phyloP scores from a whole-genome alignment of 257 asterid species.

The Solanum neorickii region DNA sequence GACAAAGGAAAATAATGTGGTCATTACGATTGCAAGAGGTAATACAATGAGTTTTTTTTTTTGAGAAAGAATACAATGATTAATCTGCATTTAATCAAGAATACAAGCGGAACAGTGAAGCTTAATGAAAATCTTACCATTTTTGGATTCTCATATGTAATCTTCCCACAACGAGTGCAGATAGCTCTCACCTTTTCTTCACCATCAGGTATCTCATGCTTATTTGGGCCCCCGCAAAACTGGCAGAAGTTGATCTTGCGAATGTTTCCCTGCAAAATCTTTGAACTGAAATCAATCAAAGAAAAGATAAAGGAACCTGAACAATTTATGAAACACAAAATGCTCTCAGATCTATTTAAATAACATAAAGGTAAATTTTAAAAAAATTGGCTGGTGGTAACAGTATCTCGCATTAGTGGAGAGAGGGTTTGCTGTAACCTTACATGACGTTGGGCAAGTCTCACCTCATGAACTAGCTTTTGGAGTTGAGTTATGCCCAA shows the following conservation, averaged over 20 bases:
- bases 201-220: slow-evolving; percentile 86
- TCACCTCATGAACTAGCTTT: not conserved
- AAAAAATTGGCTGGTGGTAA: not conserved
- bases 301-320: not conserved
- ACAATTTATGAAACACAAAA: not conserved
- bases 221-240: slow-evolving; percentile 81
- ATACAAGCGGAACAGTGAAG: not conserved
- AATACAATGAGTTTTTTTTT: not conserved
- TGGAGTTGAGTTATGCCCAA: not conserved
- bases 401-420: not conserved
- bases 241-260: slow-evolving; percentile 79
- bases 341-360: not conserved
- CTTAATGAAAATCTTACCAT: slow-evolving; percentile 42
- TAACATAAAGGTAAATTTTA: not conserved
- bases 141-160: slow-evolving; percentile 87
- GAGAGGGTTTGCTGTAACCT: not conserved
- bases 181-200: slow-evolving; percentile 81
- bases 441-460: not conserved
- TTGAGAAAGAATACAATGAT: not conserved
- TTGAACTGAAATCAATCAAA: not conserved
- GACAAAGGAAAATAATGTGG: not conserved
- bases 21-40: not conserved
- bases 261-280: slow-evolving; percentile 37
- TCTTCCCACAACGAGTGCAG: slow-evolving; percentile 67
- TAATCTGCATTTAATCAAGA: not conserved